Percentiles rank a stretch among this genome's conserved stretches.
Evolutionary conservation across 495 filamentous ascomycete genomes (phyloP).

Genomic region (Acidiella bohemica): DNA sequence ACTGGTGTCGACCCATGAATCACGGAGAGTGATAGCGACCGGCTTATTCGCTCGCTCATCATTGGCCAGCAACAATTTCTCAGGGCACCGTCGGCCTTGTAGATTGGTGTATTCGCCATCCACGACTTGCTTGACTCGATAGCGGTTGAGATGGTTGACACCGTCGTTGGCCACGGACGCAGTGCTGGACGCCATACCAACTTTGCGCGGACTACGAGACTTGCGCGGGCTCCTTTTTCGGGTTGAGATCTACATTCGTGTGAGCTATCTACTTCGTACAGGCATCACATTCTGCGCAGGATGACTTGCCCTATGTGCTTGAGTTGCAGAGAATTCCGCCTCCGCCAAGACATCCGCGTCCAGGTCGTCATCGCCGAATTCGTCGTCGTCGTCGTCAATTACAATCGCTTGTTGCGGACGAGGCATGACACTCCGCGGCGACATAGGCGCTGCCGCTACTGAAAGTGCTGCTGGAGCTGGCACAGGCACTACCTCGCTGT

Average conservation of each 20-base stretch:
- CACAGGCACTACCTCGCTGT: constrained; percentile 24
- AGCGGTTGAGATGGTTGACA: constrained; percentile 51
- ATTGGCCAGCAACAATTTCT: constrained; percentile 71
- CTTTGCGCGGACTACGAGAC: constrained; percentile 5
- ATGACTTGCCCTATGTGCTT: constrained; percentile 26
- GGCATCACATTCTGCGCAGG: background rate
- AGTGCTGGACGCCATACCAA: constrained; percentile 22
- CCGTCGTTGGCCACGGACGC: background rate
- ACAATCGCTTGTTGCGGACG: background rate
- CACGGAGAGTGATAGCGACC: constrained; percentile 63
- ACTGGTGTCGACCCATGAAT: no score
- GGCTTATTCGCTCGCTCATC: constrained; percentile 51
- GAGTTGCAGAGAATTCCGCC: constrained; percentile 39
- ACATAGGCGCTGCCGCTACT: constrained; percentile 1
- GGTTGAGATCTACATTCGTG: constrained; percentile 10
- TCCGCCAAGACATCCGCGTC: constrained; percentile 48
- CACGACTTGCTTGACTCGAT: constrained; percentile 58
- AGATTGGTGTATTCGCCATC: constrained; percentile 50
- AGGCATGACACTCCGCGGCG: background rate
- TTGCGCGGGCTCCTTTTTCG: constrained; percentile 8
- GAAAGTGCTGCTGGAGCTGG: constrained; percentile 7
- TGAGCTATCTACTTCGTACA: constrained; percentile 18
- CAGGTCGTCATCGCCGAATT: constrained; percentile 39
- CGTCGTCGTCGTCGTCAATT: constrained; percentile 25
- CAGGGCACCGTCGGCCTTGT: constrained; percentile 44